These are phyloP conservation scores for Aspergillus vadensis DNA, from an alignment of 2,329 filamentous ascomycete species.

Conservation along the genomic window DNA sequence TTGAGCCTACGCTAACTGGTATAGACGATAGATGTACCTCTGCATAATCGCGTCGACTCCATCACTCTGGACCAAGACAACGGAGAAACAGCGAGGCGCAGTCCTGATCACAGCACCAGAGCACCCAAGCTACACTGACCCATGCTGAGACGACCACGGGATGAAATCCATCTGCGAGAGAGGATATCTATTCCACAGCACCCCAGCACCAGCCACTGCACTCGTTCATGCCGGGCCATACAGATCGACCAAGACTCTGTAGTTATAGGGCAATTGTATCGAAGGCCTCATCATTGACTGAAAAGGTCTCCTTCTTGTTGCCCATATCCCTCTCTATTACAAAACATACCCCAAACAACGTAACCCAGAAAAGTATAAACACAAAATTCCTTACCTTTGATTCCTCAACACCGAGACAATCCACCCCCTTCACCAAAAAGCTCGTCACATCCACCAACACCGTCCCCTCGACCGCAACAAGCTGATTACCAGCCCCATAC, in stretches of 20 bases:
- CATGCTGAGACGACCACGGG: neutral
- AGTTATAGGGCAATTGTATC: slow-evolving; percentile 62
- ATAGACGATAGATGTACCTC: slow-evolving; percentile 37
- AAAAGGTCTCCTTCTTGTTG: slow-evolving; percentile 58
- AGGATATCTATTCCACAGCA: slow-evolving; percentile 35
- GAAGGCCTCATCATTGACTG: slow-evolving; percentile 52
- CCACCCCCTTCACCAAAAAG: slow-evolving; percentile 68
- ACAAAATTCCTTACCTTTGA: slow-evolving; percentile 36
- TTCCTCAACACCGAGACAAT: slow-evolving; percentile 57
- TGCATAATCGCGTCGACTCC: slow-evolving; percentile 36
- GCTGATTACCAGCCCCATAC: slow-evolving; percentile 78
- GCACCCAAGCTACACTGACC: slow-evolving; percentile 11
- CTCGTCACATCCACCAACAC: slow-evolving; percentile 81
- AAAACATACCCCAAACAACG: neutral
- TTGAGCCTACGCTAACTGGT: neutral
- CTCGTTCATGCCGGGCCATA: slow-evolving; percentile 3
- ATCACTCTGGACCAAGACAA: slow-evolving; percentile 27
- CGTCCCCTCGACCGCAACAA: slow-evolving; percentile 65
- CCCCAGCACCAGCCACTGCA: neutral
- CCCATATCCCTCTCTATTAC: slow-evolving; percentile 34
- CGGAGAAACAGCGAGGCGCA: slow-evolving; percentile 28
- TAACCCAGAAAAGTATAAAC: neutral
- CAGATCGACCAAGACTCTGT: slow-evolving; percentile 25
- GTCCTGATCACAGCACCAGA: slow-evolving; percentile 19
- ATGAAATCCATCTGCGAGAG: slow-evolving; percentile 41